These are phyloP conservation scores for Beta vulgaris DNA, from an alignment of 148 eudicot species.

Conservation along the genomic window DNA sequence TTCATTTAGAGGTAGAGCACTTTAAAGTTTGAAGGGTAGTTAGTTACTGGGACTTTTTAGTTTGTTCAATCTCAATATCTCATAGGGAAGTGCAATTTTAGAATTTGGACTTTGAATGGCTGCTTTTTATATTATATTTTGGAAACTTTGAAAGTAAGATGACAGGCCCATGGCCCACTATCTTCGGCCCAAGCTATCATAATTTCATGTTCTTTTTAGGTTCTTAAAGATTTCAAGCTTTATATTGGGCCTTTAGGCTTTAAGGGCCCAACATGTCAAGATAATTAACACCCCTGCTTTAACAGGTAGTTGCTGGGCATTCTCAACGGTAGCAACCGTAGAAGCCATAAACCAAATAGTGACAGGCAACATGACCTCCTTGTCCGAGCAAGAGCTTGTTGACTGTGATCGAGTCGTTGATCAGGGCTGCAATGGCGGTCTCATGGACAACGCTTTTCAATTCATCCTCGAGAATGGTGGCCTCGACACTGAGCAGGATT, in stretches of 20 bases:
- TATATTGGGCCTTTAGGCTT: too few relatives aligned
- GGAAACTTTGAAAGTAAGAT: too few relatives aligned
- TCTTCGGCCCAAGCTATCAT: too few relatives aligned
- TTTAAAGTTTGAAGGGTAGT: neutral
- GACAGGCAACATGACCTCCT: conserved; percentile 62
- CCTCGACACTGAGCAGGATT: conserved; percentile 70
- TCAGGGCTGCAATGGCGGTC: conserved; percentile 77
- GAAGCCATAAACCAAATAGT: conserved; percentile 77
- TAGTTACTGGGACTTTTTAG: neutral
- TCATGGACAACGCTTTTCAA: conserved; percentile 81
- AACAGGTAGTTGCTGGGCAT: conserved; percentile 94
- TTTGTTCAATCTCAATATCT: neutral
- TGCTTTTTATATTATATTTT: neutral
- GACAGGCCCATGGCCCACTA: neutral
- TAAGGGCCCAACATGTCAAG: too few relatives aligned
- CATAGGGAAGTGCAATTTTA: neutral
- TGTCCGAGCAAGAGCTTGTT: conserved; percentile 86
- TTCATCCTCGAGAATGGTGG: conserved; percentile 80
- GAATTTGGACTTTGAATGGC: conserved; percentile 7
- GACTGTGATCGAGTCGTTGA: conserved; percentile 64
- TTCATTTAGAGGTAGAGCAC: neutral
- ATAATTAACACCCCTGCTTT: neutral
- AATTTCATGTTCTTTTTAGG: too few relatives aligned
- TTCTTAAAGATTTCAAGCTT: too few relatives aligned
- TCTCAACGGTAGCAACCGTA: conserved; percentile 82